Percentiles rank a stretch among this genome's conserved stretches.
These are phyloP conservation scores for Nothophoma quercina DNA, from an alignment of 2,329 filamentous ascomycete genomes.

Conservation along the genomic window DNA sequence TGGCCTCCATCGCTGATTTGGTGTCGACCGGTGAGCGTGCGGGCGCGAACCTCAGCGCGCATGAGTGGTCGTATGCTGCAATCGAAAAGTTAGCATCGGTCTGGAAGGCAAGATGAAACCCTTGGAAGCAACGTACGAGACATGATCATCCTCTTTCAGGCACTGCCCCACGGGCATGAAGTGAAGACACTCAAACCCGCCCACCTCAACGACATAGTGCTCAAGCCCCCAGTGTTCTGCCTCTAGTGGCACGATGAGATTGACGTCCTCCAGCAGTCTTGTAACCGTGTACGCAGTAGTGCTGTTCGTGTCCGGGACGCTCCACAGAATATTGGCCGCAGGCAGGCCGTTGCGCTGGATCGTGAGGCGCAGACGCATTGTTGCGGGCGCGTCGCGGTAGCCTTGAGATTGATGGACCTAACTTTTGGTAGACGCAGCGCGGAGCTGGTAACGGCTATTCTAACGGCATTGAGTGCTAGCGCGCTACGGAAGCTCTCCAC, in stretches of 20 bases:
- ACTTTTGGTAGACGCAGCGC: slow-evolving; percentile 18
- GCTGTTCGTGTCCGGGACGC: slow-evolving; percentile 42
- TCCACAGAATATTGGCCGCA: slow-evolving; percentile 48
- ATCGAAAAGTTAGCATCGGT: slow-evolving; percentile 8
- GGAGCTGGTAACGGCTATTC: slow-evolving; percentile 10
- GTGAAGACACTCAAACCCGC: slow-evolving; percentile 84
- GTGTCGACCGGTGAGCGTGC: slow-evolving; percentile 76
- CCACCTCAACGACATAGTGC: slow-evolving; percentile 85
- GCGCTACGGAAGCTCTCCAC: slow-evolving; percentile 14
- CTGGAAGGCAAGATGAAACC: too few species aligned
- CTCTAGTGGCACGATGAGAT: slow-evolving; percentile 82
- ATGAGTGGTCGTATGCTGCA: slow-evolving; percentile 78
- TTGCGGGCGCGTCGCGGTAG: slow-evolving; percentile 17
- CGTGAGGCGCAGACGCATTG: slow-evolving; percentile 48
- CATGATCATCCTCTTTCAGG: slow-evolving; percentile 82
- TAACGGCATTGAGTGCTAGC: slow-evolving; percentile 15
- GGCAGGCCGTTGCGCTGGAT: slow-evolving; percentile 49
- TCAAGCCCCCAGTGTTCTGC: slow-evolving; percentile 84
- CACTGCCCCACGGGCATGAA: slow-evolving; percentile 75
- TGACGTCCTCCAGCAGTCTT: slow-evolving; percentile 78
- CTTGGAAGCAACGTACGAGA: slow-evolving; percentile 80
- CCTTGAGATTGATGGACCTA: slow-evolving; percentile 7
- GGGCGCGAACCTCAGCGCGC: slow-evolving; percentile 74
- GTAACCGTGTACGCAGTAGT: slow-evolving; percentile 66
- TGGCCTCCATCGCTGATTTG: slow-evolving; percentile 82